Evolutionary conservation across 257 asterid species (phyloP).

Genomic region (Cinchona pubescens): DNA sequence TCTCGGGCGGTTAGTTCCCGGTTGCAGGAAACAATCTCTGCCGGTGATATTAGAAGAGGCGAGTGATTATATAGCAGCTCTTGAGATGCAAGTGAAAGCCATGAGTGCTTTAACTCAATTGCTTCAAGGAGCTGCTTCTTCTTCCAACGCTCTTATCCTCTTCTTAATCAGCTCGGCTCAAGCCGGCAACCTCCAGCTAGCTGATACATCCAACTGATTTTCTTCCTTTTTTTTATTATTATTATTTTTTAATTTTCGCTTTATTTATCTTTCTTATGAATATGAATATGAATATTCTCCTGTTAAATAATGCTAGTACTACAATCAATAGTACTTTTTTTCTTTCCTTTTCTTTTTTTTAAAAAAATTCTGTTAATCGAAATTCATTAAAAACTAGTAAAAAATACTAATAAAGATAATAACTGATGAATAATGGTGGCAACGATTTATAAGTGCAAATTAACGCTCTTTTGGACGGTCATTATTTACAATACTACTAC

Average conservation of each 20-base stretch:
- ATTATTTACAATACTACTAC: too few species aligned
- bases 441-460: too few species aligned
- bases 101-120: conserved; percentile 80
- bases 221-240: conserved; percentile 6
- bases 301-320: conserved; percentile 14
- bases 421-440: too few species aligned
- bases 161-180: conserved; percentile 42
- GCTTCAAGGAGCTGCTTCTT: conserved; percentile 54
- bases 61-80: conserved; percentile 85
- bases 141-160: conserved; percentile 9
- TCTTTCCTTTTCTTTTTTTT: not conserved
- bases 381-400: too few species aligned
- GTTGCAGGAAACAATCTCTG: conserved; percentile 82
- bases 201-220: conserved; percentile 18
- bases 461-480: too few species aligned
- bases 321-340: not conserved
- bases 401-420: too few species aligned
- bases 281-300: conserved; percentile 21
- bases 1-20: conserved; percentile 75
- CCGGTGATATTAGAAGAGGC: conserved; percentile 90
- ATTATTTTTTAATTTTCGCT: conserved; percentile 19
- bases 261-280: conserved; percentile 11
- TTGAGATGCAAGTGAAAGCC: conserved; percentile 95
- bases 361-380: too few species aligned
- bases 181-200: conserved; percentile 35